These are phyloP conservation scores for Dactylella cylindrospora DNA, from an alignment of 2,329 filamentous ascomycete genomes.

Conservation along the genomic window DNA sequence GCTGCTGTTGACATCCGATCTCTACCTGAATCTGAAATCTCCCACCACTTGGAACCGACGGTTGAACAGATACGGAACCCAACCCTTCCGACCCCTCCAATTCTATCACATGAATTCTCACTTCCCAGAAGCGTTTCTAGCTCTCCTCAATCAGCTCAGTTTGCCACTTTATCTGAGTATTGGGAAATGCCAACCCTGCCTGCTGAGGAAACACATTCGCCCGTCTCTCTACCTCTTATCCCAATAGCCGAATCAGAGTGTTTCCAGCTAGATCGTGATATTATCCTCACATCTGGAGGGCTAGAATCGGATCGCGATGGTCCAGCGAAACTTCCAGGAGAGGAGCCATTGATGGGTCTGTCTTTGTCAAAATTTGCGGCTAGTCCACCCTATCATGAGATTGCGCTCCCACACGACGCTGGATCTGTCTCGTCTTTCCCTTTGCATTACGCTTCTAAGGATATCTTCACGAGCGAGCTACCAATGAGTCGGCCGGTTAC, in stretches of 20 bases:
- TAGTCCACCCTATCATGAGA: neutral
- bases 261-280: no score
- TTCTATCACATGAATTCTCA: neutral
- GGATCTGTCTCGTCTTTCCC: neutral
- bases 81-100: neutral
- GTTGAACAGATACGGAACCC: no score
- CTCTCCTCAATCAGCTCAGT: neutral
- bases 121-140: constrained; percentile 8
- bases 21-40: neutral
- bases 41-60: neutral
- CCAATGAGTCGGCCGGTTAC: neutral
- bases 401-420: neutral
- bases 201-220: constrained; percentile 5
- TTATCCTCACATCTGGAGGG: neutral
- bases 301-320: neutral
- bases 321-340: neutral
- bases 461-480: neutral
- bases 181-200: neutral
- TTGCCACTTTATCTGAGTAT: neutral
- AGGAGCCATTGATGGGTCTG: no score
- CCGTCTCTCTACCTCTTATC: neutral
- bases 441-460: neutral
- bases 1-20: neutral
- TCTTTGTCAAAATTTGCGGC: no score
- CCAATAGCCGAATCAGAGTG: neutral